A percentile compares a stretch with the other conserved stretches of the same genome.
These are phyloP conservation scores for Thielaviopsis populi DNA, from an alignment of 2,329 filamentous ascomycete genomes.

Conservation along the genomic window DNA sequence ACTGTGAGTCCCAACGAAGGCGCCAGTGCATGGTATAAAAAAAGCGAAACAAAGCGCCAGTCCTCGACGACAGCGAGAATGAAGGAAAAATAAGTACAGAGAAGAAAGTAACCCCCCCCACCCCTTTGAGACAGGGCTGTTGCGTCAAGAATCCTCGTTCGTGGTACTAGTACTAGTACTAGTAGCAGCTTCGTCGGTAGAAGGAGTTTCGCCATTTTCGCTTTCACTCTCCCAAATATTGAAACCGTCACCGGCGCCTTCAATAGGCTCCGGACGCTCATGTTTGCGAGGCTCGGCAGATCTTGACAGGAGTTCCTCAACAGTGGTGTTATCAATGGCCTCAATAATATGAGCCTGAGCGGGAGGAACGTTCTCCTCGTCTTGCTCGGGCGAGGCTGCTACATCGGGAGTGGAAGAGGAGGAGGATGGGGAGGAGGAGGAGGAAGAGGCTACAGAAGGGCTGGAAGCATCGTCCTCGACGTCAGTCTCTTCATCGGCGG, in stretches of 20 bases:
- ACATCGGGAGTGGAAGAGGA: background rate
- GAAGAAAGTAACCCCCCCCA: too few species aligned
- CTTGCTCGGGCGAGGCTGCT: background rate
- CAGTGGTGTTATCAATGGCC: constrained; percentile 13
- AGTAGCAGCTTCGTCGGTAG: background rate
- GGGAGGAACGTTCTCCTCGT: background rate
- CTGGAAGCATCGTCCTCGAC: background rate
- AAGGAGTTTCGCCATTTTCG: constrained; percentile 35
- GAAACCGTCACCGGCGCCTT: constrained; percentile 45
- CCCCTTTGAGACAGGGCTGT: background rate
- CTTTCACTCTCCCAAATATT: constrained; percentile 59
- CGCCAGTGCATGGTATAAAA: background rate
- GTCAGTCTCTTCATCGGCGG: constrained; percentile 38
- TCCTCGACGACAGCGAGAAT: background rate
- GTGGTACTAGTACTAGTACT: background rate
- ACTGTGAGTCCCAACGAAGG: constrained; percentile 9
- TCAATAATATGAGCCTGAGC: background rate
- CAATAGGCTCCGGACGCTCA: constrained; percentile 37
- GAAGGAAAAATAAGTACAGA: constrained; percentile 6
- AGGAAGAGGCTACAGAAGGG: background rate
- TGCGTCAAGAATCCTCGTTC: background rate
- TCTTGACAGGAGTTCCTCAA: constrained; percentile 19
- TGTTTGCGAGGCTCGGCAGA: constrained; percentile 19
- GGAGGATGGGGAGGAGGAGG: background rate
- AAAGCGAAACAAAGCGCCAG: background rate